Conservation (phyloP, 768 basidiomycete genomes). For the Sarcomyxa edulis region DNA sequence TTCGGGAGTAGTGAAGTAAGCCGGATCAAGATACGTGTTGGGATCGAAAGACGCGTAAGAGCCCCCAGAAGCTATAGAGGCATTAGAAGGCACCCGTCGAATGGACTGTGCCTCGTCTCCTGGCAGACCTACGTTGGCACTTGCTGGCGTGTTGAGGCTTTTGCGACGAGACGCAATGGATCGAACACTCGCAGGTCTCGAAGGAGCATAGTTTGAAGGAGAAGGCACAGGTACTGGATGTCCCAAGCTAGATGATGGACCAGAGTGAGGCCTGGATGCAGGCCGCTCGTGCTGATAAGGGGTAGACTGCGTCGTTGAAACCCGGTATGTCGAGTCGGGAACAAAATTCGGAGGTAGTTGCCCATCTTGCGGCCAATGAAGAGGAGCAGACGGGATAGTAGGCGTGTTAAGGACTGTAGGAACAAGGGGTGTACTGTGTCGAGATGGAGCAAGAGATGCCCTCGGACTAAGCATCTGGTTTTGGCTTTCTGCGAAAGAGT, state of each 20-base stretch:
- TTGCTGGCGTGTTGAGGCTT: neutral
- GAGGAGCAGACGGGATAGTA: neutral
- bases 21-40: slow-evolving; percentile 27
- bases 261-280: slow-evolving; percentile 20
- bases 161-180: neutral
- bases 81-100: slow-evolving; percentile 19
- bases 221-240: neutral
- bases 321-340: no score
- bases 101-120: neutral
- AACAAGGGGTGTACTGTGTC: neutral
- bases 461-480: neutral
- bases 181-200: neutral
- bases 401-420: slow-evolving; percentile 5
- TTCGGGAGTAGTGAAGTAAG: no score
- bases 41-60: slow-evolving; percentile 24
- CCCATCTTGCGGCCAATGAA: slow-evolving; percentile 5
- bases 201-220: neutral
- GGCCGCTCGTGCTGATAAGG: slow-evolving; percentile 23
- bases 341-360: neutral
- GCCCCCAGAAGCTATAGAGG: slow-evolving; percentile 22
- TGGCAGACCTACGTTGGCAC: neutral
- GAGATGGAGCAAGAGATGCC: neutral
- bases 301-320: no score
- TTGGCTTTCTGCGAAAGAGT: slow-evolving; percentile 1
- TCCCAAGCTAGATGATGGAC: slow-evolving; percentile 12